A percentile compares a stretch with the other conserved stretches of the same genome.
phyloP scores from a whole-genome alignment of 2,329 filamentous ascomycete genomes.

The Cordyceps cicadae region DNA sequence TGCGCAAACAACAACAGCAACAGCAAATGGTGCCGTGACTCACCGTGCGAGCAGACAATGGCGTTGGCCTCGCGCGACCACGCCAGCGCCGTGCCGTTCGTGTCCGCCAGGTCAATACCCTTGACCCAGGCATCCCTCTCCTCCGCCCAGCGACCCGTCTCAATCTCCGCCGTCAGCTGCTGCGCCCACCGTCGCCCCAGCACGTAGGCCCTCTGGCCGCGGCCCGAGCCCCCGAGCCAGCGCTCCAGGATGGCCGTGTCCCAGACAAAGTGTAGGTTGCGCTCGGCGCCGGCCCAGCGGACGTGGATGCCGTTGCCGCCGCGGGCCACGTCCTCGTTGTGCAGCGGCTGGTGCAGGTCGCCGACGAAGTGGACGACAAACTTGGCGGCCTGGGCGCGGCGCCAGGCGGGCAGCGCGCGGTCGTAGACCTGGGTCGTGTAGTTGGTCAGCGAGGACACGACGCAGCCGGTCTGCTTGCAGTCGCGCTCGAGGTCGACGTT shows the following conservation, averaged over 20 bases:
- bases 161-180: conserved; percentile 47
- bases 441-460: conserved; percentile 52
- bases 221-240: conserved; percentile 44
- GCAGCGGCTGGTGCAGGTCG: conserved; percentile 62
- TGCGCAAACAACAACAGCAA: too few species aligned
- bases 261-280: conserved; percentile 68
- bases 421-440: conserved; percentile 51
- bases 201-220: conserved; percentile 36
- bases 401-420: conserved; percentile 32
- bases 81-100: conserved; percentile 45
- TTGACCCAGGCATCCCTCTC: conserved; percentile 47
- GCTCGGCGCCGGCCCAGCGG: conserved; percentile 44
- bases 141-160: conserved; percentile 43
- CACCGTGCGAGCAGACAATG: conserved; percentile 54
- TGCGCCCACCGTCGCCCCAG: conserved; percentile 48
- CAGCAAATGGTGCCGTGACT: conserved; percentile 16
- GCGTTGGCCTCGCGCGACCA: conserved; percentile 60
- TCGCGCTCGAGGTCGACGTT: conserved; percentile 51
- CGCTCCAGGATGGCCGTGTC: conserved; percentile 62
- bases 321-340: conserved; percentile 53
- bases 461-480: conserved; percentile 54
- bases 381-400: conserved; percentile 52
- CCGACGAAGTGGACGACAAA: conserved; percentile 62
- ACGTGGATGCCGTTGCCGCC: conserved; percentile 65
- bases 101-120: conserved; percentile 46